Base-by-base conservation (phyloP, 83 land plant genomes). In the Thuja plicata region DNA sequence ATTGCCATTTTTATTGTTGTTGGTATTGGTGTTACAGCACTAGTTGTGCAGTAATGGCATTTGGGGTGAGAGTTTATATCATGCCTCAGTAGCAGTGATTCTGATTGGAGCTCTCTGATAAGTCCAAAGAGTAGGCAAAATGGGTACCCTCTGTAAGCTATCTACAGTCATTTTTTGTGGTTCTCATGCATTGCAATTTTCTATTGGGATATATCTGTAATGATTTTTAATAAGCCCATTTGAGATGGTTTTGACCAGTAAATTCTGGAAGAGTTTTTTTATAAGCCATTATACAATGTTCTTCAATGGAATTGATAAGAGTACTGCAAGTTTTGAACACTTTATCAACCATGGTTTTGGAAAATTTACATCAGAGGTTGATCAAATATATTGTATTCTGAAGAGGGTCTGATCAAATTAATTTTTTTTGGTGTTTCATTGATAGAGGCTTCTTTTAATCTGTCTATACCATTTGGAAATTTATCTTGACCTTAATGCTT, bases 51-150 rank as follows among this genome's bases (percentile, higher is more conserved):
- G 12, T 81, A 43, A 81, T 81, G 84, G 84, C 45, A 41, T 9
- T 43, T 81, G 50, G 84, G 50, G 32, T 81, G 7, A n/a, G 50
- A 80, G 30, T 43, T 41, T 21, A 24, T 24, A 24, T 81, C 46
- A 40, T 45, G 50, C 84, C 84, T 81, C 48, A 81, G 50, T 81
- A 81, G 84, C 50, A 41, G 5, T 81, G 84, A 13, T 81, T 81
- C 5, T 10, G 84, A 46, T 41, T 81, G 84, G 84, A 81, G 84
- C 84, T 81, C 84, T 81, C 50, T 81, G 32, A 81, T 9, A 81
- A 43, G 84, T 81, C 84, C 84, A 81, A 81, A 81, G 45, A 80
- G 84, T 80, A 40, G 17, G 70, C 70, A 60, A 24, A 3, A 66
- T 66, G 71, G 71, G 6, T 62, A 62, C 8, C 8, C 2, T 62